Percentiles rank a stretch among this genome's conserved stretches.
Evolutionary conservation across 176 grass and related monocot species (phyloP).

Genomic region (Melocanna baccifera): DNA sequence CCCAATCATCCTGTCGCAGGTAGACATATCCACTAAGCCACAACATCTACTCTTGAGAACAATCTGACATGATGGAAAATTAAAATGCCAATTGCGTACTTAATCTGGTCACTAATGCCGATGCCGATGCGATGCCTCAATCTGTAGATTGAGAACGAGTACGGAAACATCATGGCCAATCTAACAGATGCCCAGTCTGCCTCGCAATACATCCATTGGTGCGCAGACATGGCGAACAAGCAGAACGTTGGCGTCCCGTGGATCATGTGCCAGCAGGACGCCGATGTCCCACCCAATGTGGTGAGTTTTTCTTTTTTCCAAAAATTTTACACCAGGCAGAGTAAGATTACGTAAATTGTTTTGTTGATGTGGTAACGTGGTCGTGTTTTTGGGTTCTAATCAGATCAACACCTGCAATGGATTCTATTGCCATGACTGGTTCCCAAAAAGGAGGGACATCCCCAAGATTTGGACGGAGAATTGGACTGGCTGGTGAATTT

Average conservation of each 20-base stretch:
- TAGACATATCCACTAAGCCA: neutral
- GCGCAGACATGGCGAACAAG: conserved; percentile 63
- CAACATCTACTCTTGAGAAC: neutral
- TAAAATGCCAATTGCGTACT: neutral
- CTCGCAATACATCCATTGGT: conserved; percentile 68
- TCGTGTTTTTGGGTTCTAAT: neutral
- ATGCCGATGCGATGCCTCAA: neutral
- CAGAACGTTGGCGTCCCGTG: conserved; percentile 62
- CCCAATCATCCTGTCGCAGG: conserved; percentile 82
- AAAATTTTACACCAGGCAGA: neutral
- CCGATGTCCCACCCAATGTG: conserved; percentile 53
- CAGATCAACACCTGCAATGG: conserved; percentile 89
- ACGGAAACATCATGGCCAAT: conserved; percentile 48
- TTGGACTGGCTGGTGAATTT: conserved; percentile 73
- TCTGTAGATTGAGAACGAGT: conserved; percentile 78
- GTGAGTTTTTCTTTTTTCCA: neutral
- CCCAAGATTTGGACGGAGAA: conserved; percentile 97
- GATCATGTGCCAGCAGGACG: conserved; percentile 88
- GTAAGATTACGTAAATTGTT: neutral
- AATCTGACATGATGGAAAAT: neutral
- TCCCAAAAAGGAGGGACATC: conserved; percentile 50
- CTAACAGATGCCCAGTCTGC: conserved; percentile 41
- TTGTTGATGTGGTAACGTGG: neutral
- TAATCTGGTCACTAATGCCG: neutral
- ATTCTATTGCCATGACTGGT: conserved; percentile 71